Evolutionary conservation across 768 basidiomycete species (phyloP).

Genomic region (Psilocybe sp.): DNA sequence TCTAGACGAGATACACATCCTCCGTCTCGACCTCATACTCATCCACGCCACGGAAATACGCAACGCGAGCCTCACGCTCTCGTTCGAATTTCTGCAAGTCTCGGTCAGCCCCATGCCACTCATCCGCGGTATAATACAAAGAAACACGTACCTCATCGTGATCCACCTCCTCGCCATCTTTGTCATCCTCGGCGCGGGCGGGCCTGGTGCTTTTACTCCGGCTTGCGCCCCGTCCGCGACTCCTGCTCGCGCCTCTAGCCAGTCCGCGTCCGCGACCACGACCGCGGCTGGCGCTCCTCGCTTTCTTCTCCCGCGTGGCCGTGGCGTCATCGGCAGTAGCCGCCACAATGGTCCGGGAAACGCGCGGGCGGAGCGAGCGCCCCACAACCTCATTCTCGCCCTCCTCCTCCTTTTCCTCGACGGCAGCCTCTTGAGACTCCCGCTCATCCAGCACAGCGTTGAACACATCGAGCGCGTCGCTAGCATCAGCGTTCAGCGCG

Average conservation of each 20-base stretch:
- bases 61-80: conserved; percentile 48
- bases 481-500: not conserved
- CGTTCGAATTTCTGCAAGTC: conserved; percentile 35
- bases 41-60: conserved; percentile 52
- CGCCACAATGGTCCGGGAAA: too few relatives aligned
- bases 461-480: conserved; percentile 16
- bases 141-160: conserved; percentile 16
- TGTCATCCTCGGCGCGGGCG: conserved; percentile 8
- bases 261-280: conserved; percentile 3
- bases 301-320: too few relatives aligned
- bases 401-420: not conserved
- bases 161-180: conserved; percentile 11
- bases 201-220: conserved; percentile 10
- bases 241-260: not conserved
- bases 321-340: too few relatives aligned
- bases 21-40: conserved; percentile 54
- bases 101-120: conserved; percentile 1
- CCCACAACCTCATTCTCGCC: not conserved
- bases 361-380: too few relatives aligned
- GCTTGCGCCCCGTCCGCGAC: conserved; percentile 6
- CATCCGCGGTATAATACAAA: not conserved
- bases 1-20: conserved; percentile 56
- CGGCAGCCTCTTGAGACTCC: conserved; percentile 4
- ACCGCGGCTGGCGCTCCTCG: conserved; percentile 1
- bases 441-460: conserved; percentile 17